Base-by-base conservation (phyloP, 106 monocot species). In the Platanthera guangdongensis region DNA sequence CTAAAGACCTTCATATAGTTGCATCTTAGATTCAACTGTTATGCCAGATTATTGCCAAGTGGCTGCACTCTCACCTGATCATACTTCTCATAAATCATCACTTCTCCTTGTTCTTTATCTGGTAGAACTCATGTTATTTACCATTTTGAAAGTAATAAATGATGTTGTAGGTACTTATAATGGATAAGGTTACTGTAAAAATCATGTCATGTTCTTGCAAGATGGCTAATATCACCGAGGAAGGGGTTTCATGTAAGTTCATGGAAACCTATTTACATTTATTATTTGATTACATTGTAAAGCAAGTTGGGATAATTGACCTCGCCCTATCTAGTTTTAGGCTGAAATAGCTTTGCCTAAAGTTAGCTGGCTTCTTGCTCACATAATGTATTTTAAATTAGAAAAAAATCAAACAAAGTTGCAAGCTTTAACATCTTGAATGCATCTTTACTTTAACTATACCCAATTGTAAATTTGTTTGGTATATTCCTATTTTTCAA, bases 171-270 rank as follows among this genome's bases (percentile, higher is more conserved):
- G 93, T 96, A 65, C 90, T 96, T 60, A 97, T 97, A 71, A 91
- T 97, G 97, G 97, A 97, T 75, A 97, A 97, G 74, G 8, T 94
- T 74, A 97, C 97, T 49, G 81, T 89, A 14, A 97, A 91, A 79
- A 75, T 97, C 74, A 97, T 97, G 87, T 97, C 94, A 50, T 85
- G 77, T 83, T 79, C 97, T 78, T 97, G 97, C 89, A 97, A 97
- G 83, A 97, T 97, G 97, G 91, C 91, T 63, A 91, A 97, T 83
- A 86, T 97, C 71, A 97, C 89, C 0, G 91, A 94, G 22, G 91
- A 97, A 86, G 93, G 93, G 57, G 86, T 97, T 85, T 97, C 97
- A 86, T 86, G 94, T 97, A 81, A 89, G 93, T 81, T 68, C 4
- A 9, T 6, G 30, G 18, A 6, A n/a, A 70, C 6, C 70, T 10